These are phyloP conservation scores for Lenwebbia sp. DNA, from an alignment of 345 rosid species.

Conservation along the genomic window DNA sequence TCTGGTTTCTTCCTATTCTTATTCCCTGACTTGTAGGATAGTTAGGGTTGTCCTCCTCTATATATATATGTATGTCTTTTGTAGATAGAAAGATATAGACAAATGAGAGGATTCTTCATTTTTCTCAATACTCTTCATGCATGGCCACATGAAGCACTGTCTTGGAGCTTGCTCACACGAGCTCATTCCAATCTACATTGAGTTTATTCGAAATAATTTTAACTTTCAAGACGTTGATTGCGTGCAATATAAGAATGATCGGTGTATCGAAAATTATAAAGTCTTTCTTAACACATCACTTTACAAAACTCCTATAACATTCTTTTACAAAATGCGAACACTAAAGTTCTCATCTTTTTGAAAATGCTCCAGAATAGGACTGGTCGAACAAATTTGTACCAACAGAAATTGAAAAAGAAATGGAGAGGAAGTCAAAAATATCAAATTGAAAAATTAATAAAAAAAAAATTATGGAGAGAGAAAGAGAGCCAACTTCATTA, in stretches of 20 bases:
- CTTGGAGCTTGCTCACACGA: background rate
- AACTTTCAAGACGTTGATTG: background rate
- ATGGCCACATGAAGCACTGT: background rate
- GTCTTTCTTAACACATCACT: background rate
- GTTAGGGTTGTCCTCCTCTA: no score
- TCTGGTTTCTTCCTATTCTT: no score
- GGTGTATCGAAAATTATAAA: rapidly evolving
- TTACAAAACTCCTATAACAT: background rate
- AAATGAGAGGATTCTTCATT: no score
- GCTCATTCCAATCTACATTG: background rate
- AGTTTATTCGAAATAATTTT: background rate
- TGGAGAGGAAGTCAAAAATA: background rate
- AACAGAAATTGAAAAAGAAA: background rate
- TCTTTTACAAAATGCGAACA: background rate
- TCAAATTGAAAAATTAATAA: background rate
- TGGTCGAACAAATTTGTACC: background rate
- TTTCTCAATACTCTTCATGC: no score
- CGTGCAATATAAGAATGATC: rapidly evolving
- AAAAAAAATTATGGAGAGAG: background rate
- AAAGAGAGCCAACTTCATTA: background rate
- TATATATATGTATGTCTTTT: no score
- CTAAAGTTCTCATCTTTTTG: background rate
- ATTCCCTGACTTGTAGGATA: no score
- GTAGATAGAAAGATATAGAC: no score
- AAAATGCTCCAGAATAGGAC: rapidly evolving